These are phyloP conservation scores for Citrus hindsii DNA, from an alignment of 345 rosid species.

Conservation along the genomic window DNA sequence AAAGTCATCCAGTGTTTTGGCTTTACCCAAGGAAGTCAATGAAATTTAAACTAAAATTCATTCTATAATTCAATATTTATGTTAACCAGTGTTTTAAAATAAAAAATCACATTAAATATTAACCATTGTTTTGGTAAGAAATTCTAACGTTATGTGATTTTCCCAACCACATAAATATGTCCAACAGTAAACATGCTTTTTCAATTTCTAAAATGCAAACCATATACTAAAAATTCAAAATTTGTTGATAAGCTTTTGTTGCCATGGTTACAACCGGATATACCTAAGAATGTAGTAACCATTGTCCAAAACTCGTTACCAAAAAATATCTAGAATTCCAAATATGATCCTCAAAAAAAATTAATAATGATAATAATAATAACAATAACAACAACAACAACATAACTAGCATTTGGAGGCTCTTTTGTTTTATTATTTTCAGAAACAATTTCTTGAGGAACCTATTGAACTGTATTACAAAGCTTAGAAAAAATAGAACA, in stretches of 20 bases:
- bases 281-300: neutral
- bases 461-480: neutral
- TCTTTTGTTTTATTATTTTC: neutral
- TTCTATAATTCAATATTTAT: neutral
- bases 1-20: neutral
- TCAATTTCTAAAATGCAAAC: neutral
- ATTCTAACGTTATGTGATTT: neutral
- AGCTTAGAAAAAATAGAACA: slow-evolving; percentile 4
- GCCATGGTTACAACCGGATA: neutral
- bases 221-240: neutral
- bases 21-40: neutral
- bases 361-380: too few relatives aligned
- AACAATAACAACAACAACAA: neutral
- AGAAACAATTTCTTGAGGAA: neutral
- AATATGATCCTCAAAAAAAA: neutral
- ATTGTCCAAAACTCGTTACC: neutral
- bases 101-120: neutral
- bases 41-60: neutral
- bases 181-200: neutral
- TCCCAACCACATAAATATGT: neutral
- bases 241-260: neutral
- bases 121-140: neutral
- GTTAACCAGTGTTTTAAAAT: neutral
- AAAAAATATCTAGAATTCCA: neutral
- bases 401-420: slow-evolving; percentile 9